These are phyloP conservation scores for Penicillium parvum DNA, from an alignment of 495 filamentous ascomycete genomes.

Conservation along the genomic window DNA sequence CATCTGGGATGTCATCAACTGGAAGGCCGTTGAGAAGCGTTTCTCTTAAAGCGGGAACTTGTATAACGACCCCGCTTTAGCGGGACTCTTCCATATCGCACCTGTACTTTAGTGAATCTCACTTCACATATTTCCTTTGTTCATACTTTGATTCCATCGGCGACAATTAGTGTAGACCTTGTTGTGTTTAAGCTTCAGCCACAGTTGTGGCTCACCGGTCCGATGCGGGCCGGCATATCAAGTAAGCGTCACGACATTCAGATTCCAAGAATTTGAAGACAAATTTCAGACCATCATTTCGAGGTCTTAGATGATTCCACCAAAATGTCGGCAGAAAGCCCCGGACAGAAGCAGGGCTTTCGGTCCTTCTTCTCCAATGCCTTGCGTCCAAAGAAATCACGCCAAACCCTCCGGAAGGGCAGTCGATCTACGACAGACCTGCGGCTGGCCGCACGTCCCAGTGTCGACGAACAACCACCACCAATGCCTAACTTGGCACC, in stretches of 20 bases:
- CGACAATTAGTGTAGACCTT: too few species aligned
- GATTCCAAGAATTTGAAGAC: too few species aligned
- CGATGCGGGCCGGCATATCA: conserved; percentile 8
- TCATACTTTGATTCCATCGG: too few species aligned
- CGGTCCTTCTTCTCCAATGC: conserved; percentile 33
- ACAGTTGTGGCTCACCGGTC: conserved; percentile 4
- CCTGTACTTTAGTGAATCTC: conserved; percentile 20
- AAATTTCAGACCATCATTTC: not conserved
- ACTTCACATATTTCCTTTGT: not conserved
- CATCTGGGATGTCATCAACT: conserved; percentile 98
- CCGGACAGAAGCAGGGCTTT: conserved; percentile 33
- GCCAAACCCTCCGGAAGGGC: conserved; percentile 42
- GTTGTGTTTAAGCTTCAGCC: conserved; percentile 4
- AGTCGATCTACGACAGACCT: conserved; percentile 33
- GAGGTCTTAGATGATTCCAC: too few species aligned
- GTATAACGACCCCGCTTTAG: conserved; percentile 3
- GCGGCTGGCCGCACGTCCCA: conserved; percentile 23
- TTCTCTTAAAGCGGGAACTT: conserved; percentile 42
- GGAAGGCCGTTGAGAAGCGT: conserved; percentile 88
- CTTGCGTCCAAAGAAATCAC: conserved; percentile 44
- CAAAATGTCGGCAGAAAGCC: conserved; percentile 35
- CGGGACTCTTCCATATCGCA: conserved; percentile 1
- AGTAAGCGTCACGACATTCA: too few species aligned
- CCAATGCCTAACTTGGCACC: conserved; percentile 37
- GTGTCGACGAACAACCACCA: conserved; percentile 30